Evolutionary conservation across 179 eudicot species (phyloP).

Genomic region (Dionaea muscipula): DNA sequence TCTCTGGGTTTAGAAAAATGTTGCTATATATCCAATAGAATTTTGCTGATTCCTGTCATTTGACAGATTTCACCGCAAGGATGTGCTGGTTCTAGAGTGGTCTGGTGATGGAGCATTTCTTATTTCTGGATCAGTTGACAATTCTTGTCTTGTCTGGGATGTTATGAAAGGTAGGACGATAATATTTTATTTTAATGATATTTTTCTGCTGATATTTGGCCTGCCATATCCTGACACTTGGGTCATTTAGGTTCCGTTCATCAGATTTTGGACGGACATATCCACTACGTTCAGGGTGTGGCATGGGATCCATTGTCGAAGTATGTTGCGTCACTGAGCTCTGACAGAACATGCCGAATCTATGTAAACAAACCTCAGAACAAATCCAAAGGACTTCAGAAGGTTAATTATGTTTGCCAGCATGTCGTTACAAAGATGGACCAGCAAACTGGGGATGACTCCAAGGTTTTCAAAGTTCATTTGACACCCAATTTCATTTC

Average conservation of each 20-base stretch:
- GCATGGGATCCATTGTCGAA: conserved; percentile 91
- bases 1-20: not conserved
- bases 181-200: not conserved
- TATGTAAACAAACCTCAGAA: conserved; percentile 68
- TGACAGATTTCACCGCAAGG: conserved; percentile 84
- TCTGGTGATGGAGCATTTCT: conserved; percentile 77
- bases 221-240: not conserved
- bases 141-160: conserved; percentile 96
- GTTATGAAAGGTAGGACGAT: conserved; percentile 50
- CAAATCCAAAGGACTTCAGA: conserved; percentile 59
- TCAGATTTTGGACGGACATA: conserved; percentile 87
- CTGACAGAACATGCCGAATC: conserved; percentile 83
- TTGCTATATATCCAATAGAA: not conserved
- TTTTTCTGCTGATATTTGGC: not conserved
- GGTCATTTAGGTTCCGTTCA: conserved; percentile 56
- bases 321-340: conserved; percentile 81
- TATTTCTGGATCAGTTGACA: conserved; percentile 92
- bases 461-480: conserved; percentile 42
- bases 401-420: conserved; percentile 62
- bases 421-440: conserved; percentile 67
- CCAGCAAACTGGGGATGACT: conserved; percentile 45
- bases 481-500: not conserved
- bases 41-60: conserved; percentile 5
- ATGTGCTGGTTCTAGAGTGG: conserved; percentile 91
- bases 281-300: conserved; percentile 95